Percentiles rank a stretch among this genome's conserved stretches.
Conservation (phyloP, 306 rosid species). For the Cucurbita argyrosperma region DNA sequence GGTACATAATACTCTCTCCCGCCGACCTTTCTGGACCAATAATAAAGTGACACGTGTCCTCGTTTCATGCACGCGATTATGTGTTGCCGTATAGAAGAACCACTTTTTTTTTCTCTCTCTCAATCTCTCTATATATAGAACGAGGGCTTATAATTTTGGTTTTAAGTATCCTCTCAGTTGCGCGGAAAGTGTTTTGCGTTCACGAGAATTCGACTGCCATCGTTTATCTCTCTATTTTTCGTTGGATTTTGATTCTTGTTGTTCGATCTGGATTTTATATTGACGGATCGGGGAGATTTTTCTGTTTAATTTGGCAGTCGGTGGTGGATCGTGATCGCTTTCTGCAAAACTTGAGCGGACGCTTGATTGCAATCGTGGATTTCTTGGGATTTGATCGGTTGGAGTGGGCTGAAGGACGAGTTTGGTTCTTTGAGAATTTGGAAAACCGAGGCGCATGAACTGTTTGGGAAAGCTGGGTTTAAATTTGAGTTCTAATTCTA, state of each 20-base stretch:
- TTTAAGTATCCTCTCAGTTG: not conserved
- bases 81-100: not conserved
- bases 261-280: not conserved
- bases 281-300: not conserved
- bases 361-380: constrained; percentile 2
- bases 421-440: constrained; percentile 4
- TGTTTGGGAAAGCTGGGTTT: constrained; percentile 82
- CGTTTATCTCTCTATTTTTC: not conserved
- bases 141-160: not conserved
- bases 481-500: constrained; percentile 48
- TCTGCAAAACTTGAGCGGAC: not conserved
- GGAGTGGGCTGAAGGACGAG: not conserved
- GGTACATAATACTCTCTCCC: not conserved
- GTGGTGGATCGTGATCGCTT: constrained; percentile 6
- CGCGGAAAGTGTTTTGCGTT: not conserved
- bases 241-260: not conserved
- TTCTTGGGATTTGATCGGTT: not conserved
- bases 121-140: not conserved
- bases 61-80: not conserved
- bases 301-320: not conserved
- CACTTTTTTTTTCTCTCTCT: not conserved
- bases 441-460: constrained; percentile 73
- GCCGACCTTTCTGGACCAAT: not conserved
- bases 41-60: accelerated
- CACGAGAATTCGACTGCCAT: not conserved